Evolutionary conservation across 164 flowering plant genomes (phyloP), one percentile per base, ranked within the genome.

Genomic region (Hamamelis virginiana): DNA sequence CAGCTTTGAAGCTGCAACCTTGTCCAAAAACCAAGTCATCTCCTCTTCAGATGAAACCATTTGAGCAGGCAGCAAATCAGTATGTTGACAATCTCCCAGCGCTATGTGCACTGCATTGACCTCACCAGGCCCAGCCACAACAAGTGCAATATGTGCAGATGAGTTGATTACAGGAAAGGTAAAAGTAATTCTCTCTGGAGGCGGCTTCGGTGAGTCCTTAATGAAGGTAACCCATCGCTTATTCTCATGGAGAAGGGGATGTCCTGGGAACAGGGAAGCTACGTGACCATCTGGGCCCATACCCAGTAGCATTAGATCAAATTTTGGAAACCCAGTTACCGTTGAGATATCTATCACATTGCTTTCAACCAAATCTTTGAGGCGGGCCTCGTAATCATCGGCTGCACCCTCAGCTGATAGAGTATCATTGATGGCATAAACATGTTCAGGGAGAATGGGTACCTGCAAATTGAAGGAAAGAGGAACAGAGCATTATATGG

Each of bases 201-300:
- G 92, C 38, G 91, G 94, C 52, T 89, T 91, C 43, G 95, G 94
- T 0, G 95, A 91, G 80, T 91, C 93, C 74, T 70, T 83, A 22
- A 91, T 83, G 72, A 73, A 85, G 61, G 89, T 78, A 18, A 89
- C 97, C 93, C 94, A 91, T 68, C 79, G 83, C 74, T 86, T 19
- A 6, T 76, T 79, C 80, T 89, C 94, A 9, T 84, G 67, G 59
- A 85, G 43, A 21, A 87, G 90, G 62, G 86, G 87, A 73, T 91
- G 97, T 11, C 90, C 89, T 0, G 97, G 94, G 60, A 91, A 91
- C 8, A 89, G 80, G 22, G 91, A 89, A 46, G 92, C 97, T 9
- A 91, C 83, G 64, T 91, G 97, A 21, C 97, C 97, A 74, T 91
- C 97, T 9, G 97, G 95, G 12, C 95, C 95, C 93, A 91, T 89